phyloP scores from a whole-genome alignment of 225 moss, liverwort and hornwort species.

The Physcomitrellopsis africana region DNA sequence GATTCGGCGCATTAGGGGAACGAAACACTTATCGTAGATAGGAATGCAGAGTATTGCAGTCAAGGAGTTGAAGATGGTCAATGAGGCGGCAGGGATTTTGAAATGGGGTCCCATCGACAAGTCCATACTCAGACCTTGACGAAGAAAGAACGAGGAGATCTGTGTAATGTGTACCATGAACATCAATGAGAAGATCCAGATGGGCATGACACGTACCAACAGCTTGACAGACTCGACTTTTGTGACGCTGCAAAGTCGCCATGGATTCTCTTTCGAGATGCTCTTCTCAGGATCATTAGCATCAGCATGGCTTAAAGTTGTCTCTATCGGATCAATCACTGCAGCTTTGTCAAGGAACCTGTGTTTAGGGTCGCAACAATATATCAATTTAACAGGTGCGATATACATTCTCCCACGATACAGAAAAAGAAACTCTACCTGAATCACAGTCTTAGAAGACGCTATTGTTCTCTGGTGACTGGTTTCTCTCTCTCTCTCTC shows the following conservation, averaged over 20 bases:
- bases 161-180: constrained; percentile 43
- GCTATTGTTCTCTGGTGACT: neutral
- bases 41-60: constrained; percentile 33
- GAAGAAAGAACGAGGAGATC: constrained; percentile 38
- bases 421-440: neutral
- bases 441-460: neutral
- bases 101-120: constrained; percentile 40
- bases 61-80: constrained; percentile 43
- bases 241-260: constrained; percentile 38
- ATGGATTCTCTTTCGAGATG: constrained; percentile 12
- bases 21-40: constrained; percentile 35
- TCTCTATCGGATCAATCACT: neutral
- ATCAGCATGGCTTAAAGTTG: neutral
- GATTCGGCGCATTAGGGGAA: constrained; percentile 36
- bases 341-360: constrained; percentile 53
- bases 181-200: constrained; percentile 48
- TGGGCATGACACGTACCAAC: constrained; percentile 49
- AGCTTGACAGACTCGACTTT: constrained; percentile 61
- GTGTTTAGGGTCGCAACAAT: neutral
- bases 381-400: neutral
- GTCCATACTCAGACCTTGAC: constrained; percentile 38
- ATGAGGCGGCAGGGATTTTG: constrained; percentile 34
- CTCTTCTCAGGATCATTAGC: neutral
- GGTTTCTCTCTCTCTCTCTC: neutral
- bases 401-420: neutral